phyloP scores from a whole-genome alignment of 306 rosid species.

The Parietaria judaica region DNA sequence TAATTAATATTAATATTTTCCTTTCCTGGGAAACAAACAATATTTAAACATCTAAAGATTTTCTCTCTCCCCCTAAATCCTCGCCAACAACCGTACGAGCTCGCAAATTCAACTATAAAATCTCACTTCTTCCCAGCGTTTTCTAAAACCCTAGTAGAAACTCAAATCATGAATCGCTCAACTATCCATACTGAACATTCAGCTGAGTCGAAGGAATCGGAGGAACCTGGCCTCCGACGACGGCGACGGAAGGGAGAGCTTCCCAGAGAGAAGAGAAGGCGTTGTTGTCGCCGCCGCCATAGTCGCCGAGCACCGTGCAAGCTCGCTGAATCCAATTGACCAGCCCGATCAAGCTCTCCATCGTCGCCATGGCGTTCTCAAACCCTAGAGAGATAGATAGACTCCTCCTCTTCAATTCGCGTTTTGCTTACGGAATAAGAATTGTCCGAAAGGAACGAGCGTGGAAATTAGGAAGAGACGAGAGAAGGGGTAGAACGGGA shows the following conservation, averaged over 20 bases:
- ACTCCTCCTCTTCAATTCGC: neutral
- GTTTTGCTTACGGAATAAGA: neutral
- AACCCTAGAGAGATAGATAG: constrained; percentile 24
- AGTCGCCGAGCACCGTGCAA: constrained; percentile 89
- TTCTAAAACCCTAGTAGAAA: too few species aligned
- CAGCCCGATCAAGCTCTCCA: constrained; percentile 95
- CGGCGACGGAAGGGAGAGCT: constrained; percentile 91
- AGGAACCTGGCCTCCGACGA: constrained; percentile 89
- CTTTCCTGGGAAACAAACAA: neutral
- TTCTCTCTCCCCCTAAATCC: constrained; percentile 1
- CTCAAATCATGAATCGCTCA: too few species aligned
- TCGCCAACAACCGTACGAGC: neutral
- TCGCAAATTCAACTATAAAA: neutral
- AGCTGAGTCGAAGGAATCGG: neutral
- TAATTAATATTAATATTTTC: neutral
- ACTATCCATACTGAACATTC: too few species aligned
- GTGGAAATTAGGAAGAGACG: neutral
- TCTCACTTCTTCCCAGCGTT: neutral
- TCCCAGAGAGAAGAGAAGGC: constrained; percentile 91
- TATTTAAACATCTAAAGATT: too few species aligned
- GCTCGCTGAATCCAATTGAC: constrained; percentile 91
- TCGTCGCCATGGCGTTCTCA: constrained; percentile 43
- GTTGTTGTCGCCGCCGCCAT: constrained; percentile 52
- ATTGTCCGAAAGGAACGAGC: neutral
- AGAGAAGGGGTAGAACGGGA: neutral